Percentiles rank a stretch among this genome's conserved stretches.
Conservation (phyloP, 2,329 filamentous ascomycete species). For the Fusarium nisikadoi region DNA sequence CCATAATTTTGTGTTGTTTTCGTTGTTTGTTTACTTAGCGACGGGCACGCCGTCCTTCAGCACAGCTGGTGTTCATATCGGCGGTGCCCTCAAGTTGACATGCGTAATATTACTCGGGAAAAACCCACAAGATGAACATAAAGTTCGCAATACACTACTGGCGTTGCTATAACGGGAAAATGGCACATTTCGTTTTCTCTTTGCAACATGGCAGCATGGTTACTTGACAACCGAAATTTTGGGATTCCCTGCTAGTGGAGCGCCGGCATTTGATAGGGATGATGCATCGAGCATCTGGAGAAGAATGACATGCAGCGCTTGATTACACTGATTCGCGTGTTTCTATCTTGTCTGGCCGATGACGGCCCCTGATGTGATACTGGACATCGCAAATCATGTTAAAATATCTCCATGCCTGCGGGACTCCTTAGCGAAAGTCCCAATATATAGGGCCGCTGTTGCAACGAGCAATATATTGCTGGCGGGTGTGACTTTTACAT, state of each 20-base stretch:
- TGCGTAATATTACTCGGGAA: not conserved
- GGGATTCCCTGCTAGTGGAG: conserved; percentile 13
- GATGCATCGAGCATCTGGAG: conserved; percentile 9
- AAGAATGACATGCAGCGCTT: conserved; percentile 18
- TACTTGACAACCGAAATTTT: not conserved
- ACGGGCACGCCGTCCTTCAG: conserved; percentile 19
- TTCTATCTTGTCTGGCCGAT: conserved; percentile 6
- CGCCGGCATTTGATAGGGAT: conserved; percentile 3
- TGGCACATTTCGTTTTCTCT: not conserved
- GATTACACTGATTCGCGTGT: conserved; percentile 7
- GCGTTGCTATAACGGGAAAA: not conserved
- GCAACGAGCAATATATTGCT: conserved; percentile 8
- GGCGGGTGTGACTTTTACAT: not conserved
- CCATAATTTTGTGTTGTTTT: conserved; percentile 21
- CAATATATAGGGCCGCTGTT: conserved; percentile 1
- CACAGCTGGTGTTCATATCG: conserved; percentile 11
- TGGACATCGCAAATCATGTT: conserved; percentile 18
- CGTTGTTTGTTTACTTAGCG: conserved; percentile 43
- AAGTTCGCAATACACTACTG: not conserved
- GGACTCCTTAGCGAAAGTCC: not conserved
- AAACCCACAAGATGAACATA: not conserved
- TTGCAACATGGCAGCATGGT: not conserved
- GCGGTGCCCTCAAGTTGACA: conserved; percentile 3
- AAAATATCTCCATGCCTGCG: conserved; percentile 5
- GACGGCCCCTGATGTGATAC: not conserved